These are phyloP conservation scores for Wallacemonas sp. DNA, from an alignment of 208 protist genomes.

Conservation along the genomic window DNA sequence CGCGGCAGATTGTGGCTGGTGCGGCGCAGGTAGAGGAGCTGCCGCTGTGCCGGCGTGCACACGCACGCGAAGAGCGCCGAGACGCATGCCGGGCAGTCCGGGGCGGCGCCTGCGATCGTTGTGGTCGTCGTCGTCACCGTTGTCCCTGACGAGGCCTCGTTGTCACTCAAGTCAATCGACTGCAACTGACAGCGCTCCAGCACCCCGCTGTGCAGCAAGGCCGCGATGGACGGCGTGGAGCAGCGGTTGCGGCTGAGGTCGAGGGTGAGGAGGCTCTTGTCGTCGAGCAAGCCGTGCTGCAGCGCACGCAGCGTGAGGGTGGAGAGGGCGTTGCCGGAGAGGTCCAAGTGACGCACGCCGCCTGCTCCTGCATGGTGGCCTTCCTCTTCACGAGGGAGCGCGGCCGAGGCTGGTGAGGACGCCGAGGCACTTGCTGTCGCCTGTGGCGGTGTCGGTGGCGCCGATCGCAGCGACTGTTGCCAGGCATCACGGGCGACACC, in stretches of 20 bases:
- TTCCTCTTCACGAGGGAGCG: not conserved
- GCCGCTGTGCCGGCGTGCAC: slow-evolving; percentile 26
- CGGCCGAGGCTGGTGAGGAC: not conserved
- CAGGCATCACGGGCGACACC: slow-evolving; percentile 27
- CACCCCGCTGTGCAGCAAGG: slow-evolving; percentile 34
- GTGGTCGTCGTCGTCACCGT: slow-evolving; percentile 15
- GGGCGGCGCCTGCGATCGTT: not conserved
- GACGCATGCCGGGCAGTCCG: slow-evolving; percentile 12
- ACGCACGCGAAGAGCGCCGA: slow-evolving; percentile 22
- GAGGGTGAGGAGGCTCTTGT: slow-evolving; percentile 50
- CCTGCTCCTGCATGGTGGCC: not conserved
- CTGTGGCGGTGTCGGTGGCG: not conserved
- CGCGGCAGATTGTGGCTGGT: not conserved
- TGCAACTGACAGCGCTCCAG: slow-evolving; percentile 54
- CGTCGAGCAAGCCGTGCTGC: slow-evolving; percentile 35
- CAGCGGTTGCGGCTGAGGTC: slow-evolving; percentile 55
- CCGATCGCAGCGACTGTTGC: slow-evolving; percentile 44
- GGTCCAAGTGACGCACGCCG: slow-evolving; percentile 47
- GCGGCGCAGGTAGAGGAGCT: slow-evolving; percentile 28
- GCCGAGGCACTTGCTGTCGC: not conserved
- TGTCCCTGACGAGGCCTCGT: slow-evolving; percentile 16
- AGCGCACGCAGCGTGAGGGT: slow-evolving; percentile 50
- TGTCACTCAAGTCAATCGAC: slow-evolving; percentile 61
- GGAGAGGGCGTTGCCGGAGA: slow-evolving; percentile 60
- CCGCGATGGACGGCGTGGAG: slow-evolving; percentile 29